phyloP scores from a whole-genome alignment of 352 stramenopile genomes.

The Phytophthora melonis region DNA sequence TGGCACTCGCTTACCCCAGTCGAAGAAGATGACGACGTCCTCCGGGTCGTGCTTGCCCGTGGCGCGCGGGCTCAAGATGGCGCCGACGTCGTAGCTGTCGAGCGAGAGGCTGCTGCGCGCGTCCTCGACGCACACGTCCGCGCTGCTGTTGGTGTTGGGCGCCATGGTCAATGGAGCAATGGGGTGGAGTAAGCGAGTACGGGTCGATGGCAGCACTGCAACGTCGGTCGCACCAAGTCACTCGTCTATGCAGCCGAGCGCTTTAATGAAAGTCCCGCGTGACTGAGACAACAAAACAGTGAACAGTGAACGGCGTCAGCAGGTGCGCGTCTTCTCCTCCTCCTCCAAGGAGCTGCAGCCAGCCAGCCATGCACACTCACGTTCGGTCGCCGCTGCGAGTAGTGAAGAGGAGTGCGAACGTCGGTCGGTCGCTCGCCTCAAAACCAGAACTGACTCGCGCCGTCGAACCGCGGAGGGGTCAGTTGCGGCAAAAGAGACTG shows the following conservation, averaged over 20 bases:
- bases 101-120: constrained; percentile 56
- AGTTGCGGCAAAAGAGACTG: constrained; percentile 20
- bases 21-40: constrained; percentile 85
- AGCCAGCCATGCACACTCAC: constrained; percentile 13
- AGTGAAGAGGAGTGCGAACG: constrained; percentile 17
- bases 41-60: constrained; percentile 56
- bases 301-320: not conserved
- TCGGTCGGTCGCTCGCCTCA: constrained; percentile 26
- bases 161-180: constrained; percentile 47
- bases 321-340: not conserved
- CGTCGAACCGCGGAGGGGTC: constrained; percentile 8
- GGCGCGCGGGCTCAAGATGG: constrained; percentile 36
- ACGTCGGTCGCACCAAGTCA: constrained; percentile 8
- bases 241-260: constrained; percentile 28
- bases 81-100: constrained; percentile 61
- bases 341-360: not conserved
- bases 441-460: constrained; percentile 76
- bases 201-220: constrained; percentile 6
- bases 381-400: constrained; percentile 21
- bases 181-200: not conserved
- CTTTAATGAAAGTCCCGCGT: constrained; percentile 22
- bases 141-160: constrained; percentile 64
- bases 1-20: constrained; percentile 70
- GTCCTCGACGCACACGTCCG: constrained; percentile 76
- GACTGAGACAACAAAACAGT: constrained; percentile 28